Evolutionary conservation across 2,329 filamentous ascomycete genomes (phyloP), one percentile per base, ranked within the genome.

Genomic region (Aspergillus neotritici): DNA sequence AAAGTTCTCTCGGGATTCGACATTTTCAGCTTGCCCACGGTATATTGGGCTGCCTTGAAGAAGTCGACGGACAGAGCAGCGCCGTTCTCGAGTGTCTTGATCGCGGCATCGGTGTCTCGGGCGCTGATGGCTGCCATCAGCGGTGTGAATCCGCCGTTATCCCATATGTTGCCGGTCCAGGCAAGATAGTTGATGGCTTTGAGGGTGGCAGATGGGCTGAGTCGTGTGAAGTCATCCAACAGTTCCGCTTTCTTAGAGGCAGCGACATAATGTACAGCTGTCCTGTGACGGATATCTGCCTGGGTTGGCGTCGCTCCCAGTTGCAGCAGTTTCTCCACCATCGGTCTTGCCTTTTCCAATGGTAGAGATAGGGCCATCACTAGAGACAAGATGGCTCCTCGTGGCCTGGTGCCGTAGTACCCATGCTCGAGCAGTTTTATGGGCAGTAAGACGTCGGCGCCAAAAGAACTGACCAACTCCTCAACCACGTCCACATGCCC

Each of bases 251-350:
- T 72, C 3, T 75, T 69, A 13, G 70, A 63, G n/a, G 74, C 68
- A 1, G 84, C 74, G 42, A 80, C 78, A 47, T 79, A 78, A 47
- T 87, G 79, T 47, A 94, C 73, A 0, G 78, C 80, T 2, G 86
- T 89, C 25, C 74, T 69, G 4, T 80, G 76, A 7, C 76, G 68
- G 30, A 78, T 59, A 51, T 91, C 86, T 1, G 82, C 86, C 61
- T 93, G 87, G 0, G 83, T 79, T 29, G 76, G 81, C 1, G 83
- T 84, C 2, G 86, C 86, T 1, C 87, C 87, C 2, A 89, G 74
- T 35, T 77, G 73, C 25, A 94, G 66, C 7, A 94, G 73, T 0
- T 78, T 73, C 36, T 74, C 68, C 0, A 77, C 73, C 77, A 90
- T 90, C 11, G 73, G 71, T 47, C 77, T 76, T 1, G 84, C 82